Conservation (phyloP, 192 early-diverging fungal species). For the Linnemannia schmuckeri region DNA sequence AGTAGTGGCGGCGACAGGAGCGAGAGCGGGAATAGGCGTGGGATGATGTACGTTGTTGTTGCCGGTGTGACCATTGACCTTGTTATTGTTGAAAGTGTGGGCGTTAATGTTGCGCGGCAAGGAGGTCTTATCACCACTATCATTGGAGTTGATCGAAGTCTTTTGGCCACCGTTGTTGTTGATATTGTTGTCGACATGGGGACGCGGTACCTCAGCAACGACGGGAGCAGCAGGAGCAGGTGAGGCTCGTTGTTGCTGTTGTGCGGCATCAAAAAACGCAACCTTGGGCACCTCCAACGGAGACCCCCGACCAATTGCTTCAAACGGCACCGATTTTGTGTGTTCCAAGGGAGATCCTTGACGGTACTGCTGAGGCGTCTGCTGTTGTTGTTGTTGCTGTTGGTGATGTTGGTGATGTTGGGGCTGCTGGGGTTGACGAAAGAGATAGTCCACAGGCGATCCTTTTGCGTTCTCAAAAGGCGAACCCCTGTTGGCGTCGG, state of each 20-base stretch:
- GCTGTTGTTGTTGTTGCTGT: constrained; percentile 10
- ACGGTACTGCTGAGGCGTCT: neutral
- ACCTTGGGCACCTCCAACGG: constrained; percentile 25
- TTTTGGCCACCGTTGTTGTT: neutral
- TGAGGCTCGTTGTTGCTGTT: neutral
- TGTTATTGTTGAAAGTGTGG: constrained; percentile 8
- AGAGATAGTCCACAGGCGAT: constrained; percentile 2
- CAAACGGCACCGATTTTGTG: constrained; percentile 12
- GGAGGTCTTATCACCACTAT: neutral
- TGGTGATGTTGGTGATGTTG: constrained; percentile 5
- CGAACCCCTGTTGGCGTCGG: constrained; percentile 3
- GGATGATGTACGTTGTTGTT: neutral
- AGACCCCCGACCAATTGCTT: constrained; percentile 23
- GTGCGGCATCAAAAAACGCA: constrained; percentile 25
- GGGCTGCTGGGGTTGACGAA: constrained; percentile 7
- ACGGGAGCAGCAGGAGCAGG: neutral
- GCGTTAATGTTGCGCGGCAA: constrained; percentile 3
- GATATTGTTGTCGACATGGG: neutral
- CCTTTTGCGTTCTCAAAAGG: constrained; percentile 18
- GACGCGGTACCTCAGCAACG: neutral
- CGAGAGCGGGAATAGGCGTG: neutral
- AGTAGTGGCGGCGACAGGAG: neutral
- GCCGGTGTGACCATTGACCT: neutral
- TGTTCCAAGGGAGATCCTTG: constrained; percentile 27
- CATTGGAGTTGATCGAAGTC: neutral